A percentile compares a stretch with the other conserved stretches of the same genome.
Evolutionary conservation across 148 eudicot species (phyloP).

Genomic region (Pouteria glomerata): DNA sequence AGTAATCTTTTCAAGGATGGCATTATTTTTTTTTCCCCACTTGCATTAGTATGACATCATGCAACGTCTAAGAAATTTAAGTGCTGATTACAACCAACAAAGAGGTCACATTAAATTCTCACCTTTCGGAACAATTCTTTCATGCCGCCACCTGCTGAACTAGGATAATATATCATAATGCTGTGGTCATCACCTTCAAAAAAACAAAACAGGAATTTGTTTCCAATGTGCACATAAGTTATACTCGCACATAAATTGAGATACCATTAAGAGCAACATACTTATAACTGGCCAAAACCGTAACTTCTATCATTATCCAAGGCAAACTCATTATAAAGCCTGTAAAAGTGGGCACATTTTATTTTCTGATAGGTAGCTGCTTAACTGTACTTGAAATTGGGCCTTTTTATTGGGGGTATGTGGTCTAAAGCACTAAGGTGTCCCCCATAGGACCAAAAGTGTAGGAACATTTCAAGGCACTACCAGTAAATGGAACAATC

Average conservation of each 20-base stretch:
- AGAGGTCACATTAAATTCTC: constrained; percentile 9
- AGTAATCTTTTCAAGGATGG: too few relatives aligned
- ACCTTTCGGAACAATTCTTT: constrained; percentile 98
- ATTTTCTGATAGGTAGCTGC: too few relatives aligned
- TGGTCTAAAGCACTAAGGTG: too few relatives aligned
- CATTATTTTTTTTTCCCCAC: neutral
- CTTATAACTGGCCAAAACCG: neutral
- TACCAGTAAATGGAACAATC: neutral
- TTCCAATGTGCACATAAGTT: neutral
- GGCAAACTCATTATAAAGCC: neutral
- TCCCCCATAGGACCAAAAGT: too few relatives aligned
- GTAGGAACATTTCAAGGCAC: neutral
- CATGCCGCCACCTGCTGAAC: constrained; percentile 99
- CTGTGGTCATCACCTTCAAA: constrained; percentile 85
- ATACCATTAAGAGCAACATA: neutral
- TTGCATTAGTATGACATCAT: neutral
- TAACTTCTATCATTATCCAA: neutral
- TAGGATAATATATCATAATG: constrained; percentile 97
- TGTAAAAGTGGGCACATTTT: too few relatives aligned
- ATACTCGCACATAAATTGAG: neutral
- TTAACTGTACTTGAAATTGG: too few relatives aligned
- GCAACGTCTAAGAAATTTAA: neutral
- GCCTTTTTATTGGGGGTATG: too few relatives aligned
- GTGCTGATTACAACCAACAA: neutral
- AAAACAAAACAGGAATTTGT: constrained; percentile 19